These are phyloP conservation scores for Xylaria intraflava DNA, from an alignment of 495 filamentous ascomycete species.

Conservation along the genomic window DNA sequence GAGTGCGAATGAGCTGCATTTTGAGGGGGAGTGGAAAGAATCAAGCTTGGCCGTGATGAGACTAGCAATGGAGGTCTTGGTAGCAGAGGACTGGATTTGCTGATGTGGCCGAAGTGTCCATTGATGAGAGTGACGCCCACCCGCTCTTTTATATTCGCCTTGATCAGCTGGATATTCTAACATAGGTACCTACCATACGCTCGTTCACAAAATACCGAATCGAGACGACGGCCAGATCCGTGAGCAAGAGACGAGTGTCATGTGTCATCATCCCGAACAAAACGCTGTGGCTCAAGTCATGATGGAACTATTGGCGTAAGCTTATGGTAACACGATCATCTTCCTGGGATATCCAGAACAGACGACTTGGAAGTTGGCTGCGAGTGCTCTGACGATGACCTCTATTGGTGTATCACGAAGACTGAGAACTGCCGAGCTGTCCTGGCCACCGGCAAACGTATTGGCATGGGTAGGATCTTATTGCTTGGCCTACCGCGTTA, in stretches of 20 bases:
- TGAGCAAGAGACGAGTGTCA: too few relatives aligned
- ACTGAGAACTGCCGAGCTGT: too few relatives aligned
- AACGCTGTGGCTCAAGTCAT: neutral
- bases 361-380: neutral
- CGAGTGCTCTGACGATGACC: too few relatives aligned
- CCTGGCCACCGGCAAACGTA: too few relatives aligned
- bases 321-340: neutral
- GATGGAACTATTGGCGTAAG: neutral
- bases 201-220: too few relatives aligned
- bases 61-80: neutral
- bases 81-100: neutral
- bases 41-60: neutral
- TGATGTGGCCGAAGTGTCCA: neutral
- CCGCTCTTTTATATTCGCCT: neutral
- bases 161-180: too few relatives aligned
- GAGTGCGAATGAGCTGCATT: constrained; percentile 4
- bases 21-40: neutral
- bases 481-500: too few relatives aligned
- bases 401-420: too few relatives aligned
- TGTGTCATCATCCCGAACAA: neutral
- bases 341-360: neutral
- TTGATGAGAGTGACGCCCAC: neutral
- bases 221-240: too few relatives aligned
- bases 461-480: too few relatives aligned
- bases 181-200: too few relatives aligned